Evolutionary conservation across 306 rosid species (phyloP), one percentile per base, ranked within the genome.

Genomic region (Canavalia gladiata): DNA sequence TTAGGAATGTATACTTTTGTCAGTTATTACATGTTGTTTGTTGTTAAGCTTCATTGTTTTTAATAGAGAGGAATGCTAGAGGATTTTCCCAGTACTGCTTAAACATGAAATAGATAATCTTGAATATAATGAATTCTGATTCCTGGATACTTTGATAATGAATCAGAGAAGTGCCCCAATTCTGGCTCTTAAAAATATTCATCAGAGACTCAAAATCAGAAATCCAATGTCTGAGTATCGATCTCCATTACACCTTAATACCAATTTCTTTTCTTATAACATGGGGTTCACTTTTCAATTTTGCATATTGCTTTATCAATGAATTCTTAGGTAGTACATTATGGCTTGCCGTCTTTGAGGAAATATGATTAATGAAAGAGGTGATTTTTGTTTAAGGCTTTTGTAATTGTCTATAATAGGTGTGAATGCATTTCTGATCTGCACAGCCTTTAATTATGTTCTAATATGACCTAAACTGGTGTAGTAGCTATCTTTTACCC

Each of bases 21-120:
- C 47, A 34, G 75, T 73, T 73, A 9, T 76, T 84, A 42, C 57
- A 68, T 84, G 57, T 64, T 73, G 77, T 64, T 70, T 65, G 33
- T 34, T 67, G 56, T 80, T 56, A 46, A 37, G 55, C 50, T 58
- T 35, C 45, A 81, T 33, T 35, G 4, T 58, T 49, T 75, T 29
- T 34, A 51, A 34, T 65, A 51, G 37, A 71, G 59, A 43, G 65
- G 7, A 71, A 67, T 42, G 7, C 8, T 8, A 62, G 51, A 67
- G 47, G 28, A 43, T 76, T 41, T 83, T 12, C 11, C 66, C 29
- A 13, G 6, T 54, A n/a, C 42, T 41, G 52, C 73, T 51, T 71
- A 65, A 28, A 49, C 67, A 13, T 33, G 46, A 74, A 47, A 39
- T 68, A 39, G 68, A 79, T 54, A 43, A 82, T 67, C 66, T 64